These are phyloP conservation scores for Hypoxylon perforatum DNA, from an alignment of 495 filamentous ascomycete genomes.

Conservation along the genomic window DNA sequence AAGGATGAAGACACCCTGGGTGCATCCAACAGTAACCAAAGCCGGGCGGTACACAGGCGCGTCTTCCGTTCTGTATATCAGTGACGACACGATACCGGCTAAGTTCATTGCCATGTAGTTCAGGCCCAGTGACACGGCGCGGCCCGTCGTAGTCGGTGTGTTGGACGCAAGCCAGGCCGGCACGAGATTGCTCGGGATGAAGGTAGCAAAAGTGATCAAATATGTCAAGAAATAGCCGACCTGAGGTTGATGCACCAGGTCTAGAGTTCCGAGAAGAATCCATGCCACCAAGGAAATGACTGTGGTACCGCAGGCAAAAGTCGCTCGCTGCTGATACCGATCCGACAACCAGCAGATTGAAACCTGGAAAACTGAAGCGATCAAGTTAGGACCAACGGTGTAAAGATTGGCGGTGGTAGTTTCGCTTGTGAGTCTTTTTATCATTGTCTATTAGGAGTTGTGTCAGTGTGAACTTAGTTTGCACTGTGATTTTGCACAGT, in stretches of 20 bases:
- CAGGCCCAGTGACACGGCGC: slow-evolving; percentile 26
- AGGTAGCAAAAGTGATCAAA: slow-evolving; percentile 22
- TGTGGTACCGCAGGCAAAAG: slow-evolving; percentile 61
- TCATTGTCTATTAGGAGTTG: slow-evolving; percentile 30
- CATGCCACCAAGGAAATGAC: slow-evolving; percentile 57
- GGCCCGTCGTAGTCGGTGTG: slow-evolving; percentile 19
- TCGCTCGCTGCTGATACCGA: slow-evolving; percentile 54
- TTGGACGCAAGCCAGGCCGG: slow-evolving; percentile 29
- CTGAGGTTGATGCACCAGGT: slow-evolving; percentile 16
- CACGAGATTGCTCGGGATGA: slow-evolving; percentile 26
- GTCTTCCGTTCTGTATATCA: slow-evolving; percentile 24
- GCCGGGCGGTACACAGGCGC: slow-evolving; percentile 26
- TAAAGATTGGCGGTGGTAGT: slow-evolving; percentile 64
- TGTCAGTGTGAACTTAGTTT: not conserved
- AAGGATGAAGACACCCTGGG: slow-evolving; percentile 21
- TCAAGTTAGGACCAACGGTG: slow-evolving; percentile 65
- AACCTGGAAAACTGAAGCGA: slow-evolving; percentile 40
- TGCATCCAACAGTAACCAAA: slow-evolving; percentile 25
- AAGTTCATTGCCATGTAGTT: slow-evolving; percentile 33
- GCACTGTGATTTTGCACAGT: not conserved
- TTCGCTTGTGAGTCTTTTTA: slow-evolving; percentile 54
- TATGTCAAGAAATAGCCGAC: slow-evolving; percentile 38
- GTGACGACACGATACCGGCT: slow-evolving; percentile 22
- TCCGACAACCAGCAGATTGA: slow-evolving; percentile 62
- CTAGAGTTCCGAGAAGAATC: slow-evolving; percentile 31